Percentiles rank a stretch among this genome's conserved stretches.
These are phyloP conservation scores for Limonium bicolor DNA, from an alignment of 148 eudicot species.

Conservation along the genomic window DNA sequence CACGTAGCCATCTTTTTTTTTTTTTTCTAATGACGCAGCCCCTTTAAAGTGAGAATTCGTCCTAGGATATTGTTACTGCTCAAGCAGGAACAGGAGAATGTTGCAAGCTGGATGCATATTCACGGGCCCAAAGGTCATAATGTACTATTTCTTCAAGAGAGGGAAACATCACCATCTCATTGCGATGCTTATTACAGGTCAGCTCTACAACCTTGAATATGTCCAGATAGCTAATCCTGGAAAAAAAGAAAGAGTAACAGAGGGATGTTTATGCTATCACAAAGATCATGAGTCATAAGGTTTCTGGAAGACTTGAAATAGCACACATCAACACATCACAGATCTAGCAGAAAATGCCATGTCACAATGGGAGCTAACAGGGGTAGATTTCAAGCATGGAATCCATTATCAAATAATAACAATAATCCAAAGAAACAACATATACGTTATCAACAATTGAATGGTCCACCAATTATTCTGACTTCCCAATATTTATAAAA, in stretches of 20 bases:
- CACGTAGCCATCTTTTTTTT: background rate
- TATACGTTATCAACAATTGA: no score
- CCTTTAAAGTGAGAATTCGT: background rate
- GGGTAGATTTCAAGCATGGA: no score
- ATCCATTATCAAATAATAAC: no score
- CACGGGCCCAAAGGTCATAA: conserved; percentile 89
- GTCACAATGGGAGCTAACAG: no score
- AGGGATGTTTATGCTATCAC: no score
- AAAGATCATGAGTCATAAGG: no score
- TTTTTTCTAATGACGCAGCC: background rate
- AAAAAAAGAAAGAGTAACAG: conserved; percentile 8
- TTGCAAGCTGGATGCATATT: conserved; percentile 62
- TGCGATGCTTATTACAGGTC: conserved; percentile 71
- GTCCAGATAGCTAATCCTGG: conserved; percentile 86
- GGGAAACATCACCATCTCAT: conserved; percentile 58
- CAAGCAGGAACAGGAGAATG: conserved; percentile 50
- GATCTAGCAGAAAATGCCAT: no score
- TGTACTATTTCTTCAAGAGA: conserved; percentile 87
- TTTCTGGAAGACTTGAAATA: no score
- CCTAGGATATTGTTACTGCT: conserved; percentile 8
- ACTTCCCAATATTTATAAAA: no score
- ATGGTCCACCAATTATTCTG: no score
- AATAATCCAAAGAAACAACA: no score
- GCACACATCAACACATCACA: no score
- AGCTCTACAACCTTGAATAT: conserved; percentile 90